Base-by-base conservation (phyloP, 192 early-diverging fungal species). In the Backusella tuberculispora region DNA sequence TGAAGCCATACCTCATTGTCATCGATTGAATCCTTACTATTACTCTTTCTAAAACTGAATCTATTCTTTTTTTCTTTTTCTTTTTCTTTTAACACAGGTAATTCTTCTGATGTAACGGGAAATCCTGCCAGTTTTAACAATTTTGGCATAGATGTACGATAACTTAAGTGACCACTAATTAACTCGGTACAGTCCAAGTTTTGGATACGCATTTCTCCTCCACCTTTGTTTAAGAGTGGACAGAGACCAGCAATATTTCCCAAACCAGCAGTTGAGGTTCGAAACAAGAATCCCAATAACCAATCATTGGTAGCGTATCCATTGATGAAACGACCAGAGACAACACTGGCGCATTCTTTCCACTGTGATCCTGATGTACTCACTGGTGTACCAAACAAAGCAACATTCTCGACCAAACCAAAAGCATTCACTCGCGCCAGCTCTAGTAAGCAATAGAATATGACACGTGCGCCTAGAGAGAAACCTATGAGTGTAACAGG, bases 401-500 rank as follows among this genome's bases (percentile, higher is more conserved):
- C 93, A 5, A 91, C 96, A 66, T 96, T 90, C 79, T 97, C 95
- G 4, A 98, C 88, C 40, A 98, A 83, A 0, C 94, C 95, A 76
- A 85, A 94, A 4, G 90, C 92, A 29, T 91, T 90, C 75, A 92
- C 83, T 42, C 87, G 76, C 42, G 93, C 93, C n/a, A 98, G 86
- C 74, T 98, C 97, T 67, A 94, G 79, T n/a, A 98, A 83, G 74
- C 94, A 92, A 73, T 95, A 96, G 76, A 94, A 97, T 41, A 98
- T 95, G 12, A 97, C 90, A 7, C 96, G 90, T 1, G 95, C 95
- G 6, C 96, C 97, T 19, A 98, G 85, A 12, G 95, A 97, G 79
- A 91, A 98, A 4, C 96, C 97, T 42, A 97, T 85, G 9, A 98
- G 87, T 0, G 95, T 97, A 7, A 96, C 91, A 14, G 97, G 97